A percentile compares a stretch with the other conserved stretches of the same genome.
phyloP scores from a whole-genome alignment of 305 asterid genomes.

The Euphrasia arctica region DNA sequence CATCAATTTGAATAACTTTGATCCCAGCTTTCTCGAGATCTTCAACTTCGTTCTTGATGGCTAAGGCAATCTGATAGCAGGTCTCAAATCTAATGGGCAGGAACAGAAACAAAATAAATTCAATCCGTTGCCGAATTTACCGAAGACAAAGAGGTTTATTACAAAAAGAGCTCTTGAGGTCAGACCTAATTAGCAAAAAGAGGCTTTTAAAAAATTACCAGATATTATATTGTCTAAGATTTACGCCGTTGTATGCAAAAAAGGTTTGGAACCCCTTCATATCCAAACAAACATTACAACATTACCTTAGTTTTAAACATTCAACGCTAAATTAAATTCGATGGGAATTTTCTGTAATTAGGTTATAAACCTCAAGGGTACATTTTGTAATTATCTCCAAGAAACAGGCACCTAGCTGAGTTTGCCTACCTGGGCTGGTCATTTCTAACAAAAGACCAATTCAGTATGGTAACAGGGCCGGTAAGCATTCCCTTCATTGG shows the following conservation, averaged over 20 bases:
- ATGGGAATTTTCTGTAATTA: background rate
- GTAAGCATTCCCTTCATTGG: conserved; percentile 77
- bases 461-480: conserved; percentile 65
- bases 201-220: too few species aligned
- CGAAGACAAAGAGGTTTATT: too few species aligned
- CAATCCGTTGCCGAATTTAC: background rate
- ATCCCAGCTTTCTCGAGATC: conserved; percentile 67
- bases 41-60: conserved; percentile 61
- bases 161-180: too few species aligned
- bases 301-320: too few species aligned
- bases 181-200: too few species aligned
- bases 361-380: too few species aligned
- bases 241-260: too few species aligned
- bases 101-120: conserved; percentile 15
- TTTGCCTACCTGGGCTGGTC: conserved; percentile 55
- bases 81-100: conserved; percentile 46
- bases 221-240: too few species aligned
- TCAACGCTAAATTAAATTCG: too few species aligned
- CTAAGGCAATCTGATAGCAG: conserved; percentile 64
- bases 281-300: too few species aligned
- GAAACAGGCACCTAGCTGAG: conserved; percentile 7
- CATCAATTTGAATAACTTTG: conserved; percentile 56
- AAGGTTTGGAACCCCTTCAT: too few species aligned
- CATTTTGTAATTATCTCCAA: background rate
- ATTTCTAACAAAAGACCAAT: conserved; percentile 65